Percentiles rank a stretch among this genome's conserved stretches.
Evolutionary conservation across 495 filamentous ascomycete genomes (phyloP).

Genomic region (Pseudotulostoma volvatum): DNA sequence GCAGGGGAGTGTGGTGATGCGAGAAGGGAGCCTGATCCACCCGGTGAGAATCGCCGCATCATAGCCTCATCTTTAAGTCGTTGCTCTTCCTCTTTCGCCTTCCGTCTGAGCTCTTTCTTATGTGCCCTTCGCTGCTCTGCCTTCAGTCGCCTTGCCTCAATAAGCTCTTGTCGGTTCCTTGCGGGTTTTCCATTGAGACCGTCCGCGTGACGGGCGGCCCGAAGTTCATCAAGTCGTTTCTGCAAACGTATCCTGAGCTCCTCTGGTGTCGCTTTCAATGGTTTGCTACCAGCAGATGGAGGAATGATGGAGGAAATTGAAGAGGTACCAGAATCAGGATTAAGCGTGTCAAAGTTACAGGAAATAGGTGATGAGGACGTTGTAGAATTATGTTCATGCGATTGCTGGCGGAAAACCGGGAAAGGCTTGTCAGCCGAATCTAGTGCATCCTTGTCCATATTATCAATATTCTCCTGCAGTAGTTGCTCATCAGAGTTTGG

Average conservation of each 20-base stretch:
- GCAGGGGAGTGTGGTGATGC: slow-evolving; percentile 36
- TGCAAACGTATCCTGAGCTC: slow-evolving; percentile 58
- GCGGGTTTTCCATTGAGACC: slow-evolving; percentile 63
- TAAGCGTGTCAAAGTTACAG: slow-evolving; percentile 45
- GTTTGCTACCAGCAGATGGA: slow-evolving; percentile 30
- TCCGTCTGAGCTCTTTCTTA: slow-evolving; percentile 63
- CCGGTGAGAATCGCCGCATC: slow-evolving; percentile 35
- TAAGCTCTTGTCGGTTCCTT: slow-evolving; percentile 68
- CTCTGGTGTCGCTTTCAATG: slow-evolving; percentile 42
- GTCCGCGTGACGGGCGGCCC: slow-evolving; percentile 67
- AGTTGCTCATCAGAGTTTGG: slow-evolving; percentile 15
- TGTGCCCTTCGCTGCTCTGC: slow-evolving; percentile 68
- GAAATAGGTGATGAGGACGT: slow-evolving; percentile 41
- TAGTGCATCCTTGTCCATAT: slow-evolving; percentile 29
- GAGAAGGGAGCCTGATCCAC: slow-evolving; percentile 37
- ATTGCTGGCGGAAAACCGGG: too few relatives aligned
- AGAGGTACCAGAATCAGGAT: slow-evolving; percentile 45
- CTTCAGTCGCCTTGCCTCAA: slow-evolving; percentile 76
- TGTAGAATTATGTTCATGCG: slow-evolving; percentile 28
- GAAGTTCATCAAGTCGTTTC: slow-evolving; percentile 65
- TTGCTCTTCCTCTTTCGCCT: slow-evolving; percentile 62
- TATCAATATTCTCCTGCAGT: slow-evolving; percentile 20
- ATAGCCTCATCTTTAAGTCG: slow-evolving; percentile 51
- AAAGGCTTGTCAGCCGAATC: slow-evolving; percentile 23
- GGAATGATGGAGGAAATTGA: slow-evolving; percentile 55